phyloP scores from a whole-genome alignment of 2,329 filamentous ascomycete species.

The Rasamsonia emersonii region DNA sequence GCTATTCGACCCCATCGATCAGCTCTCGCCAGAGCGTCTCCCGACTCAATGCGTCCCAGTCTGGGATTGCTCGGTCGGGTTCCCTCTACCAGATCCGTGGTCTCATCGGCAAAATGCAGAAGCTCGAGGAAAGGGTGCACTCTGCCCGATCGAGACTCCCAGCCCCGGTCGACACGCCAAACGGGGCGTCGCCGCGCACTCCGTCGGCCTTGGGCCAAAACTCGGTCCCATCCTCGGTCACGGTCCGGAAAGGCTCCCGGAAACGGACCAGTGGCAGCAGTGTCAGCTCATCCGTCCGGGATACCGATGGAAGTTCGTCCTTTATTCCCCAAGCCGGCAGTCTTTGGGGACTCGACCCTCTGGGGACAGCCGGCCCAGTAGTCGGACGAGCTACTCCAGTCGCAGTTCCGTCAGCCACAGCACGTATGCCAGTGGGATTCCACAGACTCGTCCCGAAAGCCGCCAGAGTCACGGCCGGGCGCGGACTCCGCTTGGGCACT shows the following conservation, averaged over 20 bases:
- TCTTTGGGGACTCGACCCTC: constrained; percentile 41
- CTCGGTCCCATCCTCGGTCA: constrained; percentile 47
- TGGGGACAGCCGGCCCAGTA: constrained; percentile 59
- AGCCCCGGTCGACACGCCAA: constrained; percentile 67
- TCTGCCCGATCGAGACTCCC: constrained; percentile 86
- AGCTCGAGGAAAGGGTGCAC: constrained; percentile 86
- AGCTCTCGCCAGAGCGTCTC: constrained; percentile 28
- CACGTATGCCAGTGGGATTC: constrained; percentile 26
- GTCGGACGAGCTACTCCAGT: constrained; percentile 55
- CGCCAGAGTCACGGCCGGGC: constrained; percentile 53
- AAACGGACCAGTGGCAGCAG: constrained; percentile 37
- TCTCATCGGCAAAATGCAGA: constrained; percentile 94
- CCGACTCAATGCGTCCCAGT: constrained; percentile 14
- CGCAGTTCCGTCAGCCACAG: constrained; percentile 33
- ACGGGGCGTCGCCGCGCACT: constrained; percentile 66
- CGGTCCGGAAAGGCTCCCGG: constrained; percentile 40
- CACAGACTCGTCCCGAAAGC: constrained; percentile 53
- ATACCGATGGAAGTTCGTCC: constrained; percentile 28
- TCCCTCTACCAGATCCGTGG: constrained; percentile 89
- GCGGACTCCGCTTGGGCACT: constrained; percentile 56
- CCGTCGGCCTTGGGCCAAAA: constrained; percentile 41
- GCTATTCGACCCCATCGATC: constrained; percentile 38
- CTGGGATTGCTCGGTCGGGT: constrained; percentile 49
- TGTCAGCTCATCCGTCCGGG: constrained; percentile 28
- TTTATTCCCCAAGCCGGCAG: constrained; percentile 30